These are phyloP conservation scores for Teunomyces funiuensis DNA, from an alignment of 805 yeast genomes.

Conservation along the genomic window DNA sequence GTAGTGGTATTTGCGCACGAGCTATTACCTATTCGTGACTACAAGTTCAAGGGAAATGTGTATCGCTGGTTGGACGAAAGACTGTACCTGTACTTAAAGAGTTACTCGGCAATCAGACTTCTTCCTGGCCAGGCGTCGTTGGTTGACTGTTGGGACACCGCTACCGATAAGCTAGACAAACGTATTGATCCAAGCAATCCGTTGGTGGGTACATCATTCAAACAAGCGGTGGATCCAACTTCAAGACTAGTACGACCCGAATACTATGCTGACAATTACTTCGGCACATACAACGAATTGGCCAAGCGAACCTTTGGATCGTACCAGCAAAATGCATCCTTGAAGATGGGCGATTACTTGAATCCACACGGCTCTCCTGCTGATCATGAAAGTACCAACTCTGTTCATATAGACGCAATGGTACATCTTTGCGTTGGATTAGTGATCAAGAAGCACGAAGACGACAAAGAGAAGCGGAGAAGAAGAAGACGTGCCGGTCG, in stretches of 20 bases:
- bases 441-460: slow-evolving; percentile 8
- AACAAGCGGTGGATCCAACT: neutral
- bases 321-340: neutral
- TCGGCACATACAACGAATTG: neutral
- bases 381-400: neutral
- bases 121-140: slow-evolving; percentile 1
- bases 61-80: slow-evolving; percentile 8
- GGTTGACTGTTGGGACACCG: slow-evolving; percentile 8
- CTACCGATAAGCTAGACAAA: neutral
- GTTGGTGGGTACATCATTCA: neutral
- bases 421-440: slow-evolving; percentile 8
- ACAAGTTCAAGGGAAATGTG: slow-evolving; percentile 6
- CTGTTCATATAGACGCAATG: neutral
- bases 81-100: neutral
- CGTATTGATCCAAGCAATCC: neutral
- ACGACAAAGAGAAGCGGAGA: neutral
- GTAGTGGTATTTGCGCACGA: slow-evolving; percentile 7
- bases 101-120: neutral
- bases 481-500: too few species aligned
- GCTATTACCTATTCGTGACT: slow-evolving; percentile 8
- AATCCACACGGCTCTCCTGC: neutral
- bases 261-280: neutral
- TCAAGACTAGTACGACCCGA: neutral
- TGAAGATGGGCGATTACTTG: neutral
- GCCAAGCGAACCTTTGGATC: neutral